Conservation (phyloP, 305 asterid genomes). For the Solanum hybrid region DNA sequence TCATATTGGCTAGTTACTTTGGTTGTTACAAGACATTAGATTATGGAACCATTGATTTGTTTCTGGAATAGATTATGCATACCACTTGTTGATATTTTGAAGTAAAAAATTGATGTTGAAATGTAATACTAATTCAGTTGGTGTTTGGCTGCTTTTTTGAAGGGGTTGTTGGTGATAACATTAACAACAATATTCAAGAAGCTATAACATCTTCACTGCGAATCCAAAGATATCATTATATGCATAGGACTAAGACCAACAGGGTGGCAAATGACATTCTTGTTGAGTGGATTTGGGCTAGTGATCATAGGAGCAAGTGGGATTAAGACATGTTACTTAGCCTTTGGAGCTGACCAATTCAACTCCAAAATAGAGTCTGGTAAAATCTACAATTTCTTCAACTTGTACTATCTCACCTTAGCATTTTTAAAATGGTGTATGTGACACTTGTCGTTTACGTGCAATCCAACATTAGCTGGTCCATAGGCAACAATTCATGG, state of each 20-base stretch:
- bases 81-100: too few relatives aligned
- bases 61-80: constrained; percentile 18
- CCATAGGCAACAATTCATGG: too few relatives aligned
- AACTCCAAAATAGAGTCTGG: constrained; percentile 38
- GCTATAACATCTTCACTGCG: constrained; percentile 55
- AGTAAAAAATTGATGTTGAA: too few relatives aligned
- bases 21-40: too few relatives aligned
- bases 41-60: constrained; percentile 30
- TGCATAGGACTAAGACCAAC: constrained; percentile 45
- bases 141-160: neutral
- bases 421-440: constrained; percentile 50
- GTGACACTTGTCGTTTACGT: too few relatives aligned
- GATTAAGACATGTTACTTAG: constrained; percentile 66
- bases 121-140: neutral
- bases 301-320: neutral
- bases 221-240: neutral
- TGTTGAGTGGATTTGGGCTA: constrained; percentile 30
- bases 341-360: constrained; percentile 64
- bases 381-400: constrained; percentile 55
- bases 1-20: too few relatives aligned
- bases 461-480: too few relatives aligned
- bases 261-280: constrained; percentile 35
- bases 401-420: constrained; percentile 65
- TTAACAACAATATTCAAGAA: constrained; percentile 39
- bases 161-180: constrained; percentile 43